Evolutionary conservation across 805 yeast species (phyloP).

Genomic region (Hanseniaspora hatyaiensis): DNA sequence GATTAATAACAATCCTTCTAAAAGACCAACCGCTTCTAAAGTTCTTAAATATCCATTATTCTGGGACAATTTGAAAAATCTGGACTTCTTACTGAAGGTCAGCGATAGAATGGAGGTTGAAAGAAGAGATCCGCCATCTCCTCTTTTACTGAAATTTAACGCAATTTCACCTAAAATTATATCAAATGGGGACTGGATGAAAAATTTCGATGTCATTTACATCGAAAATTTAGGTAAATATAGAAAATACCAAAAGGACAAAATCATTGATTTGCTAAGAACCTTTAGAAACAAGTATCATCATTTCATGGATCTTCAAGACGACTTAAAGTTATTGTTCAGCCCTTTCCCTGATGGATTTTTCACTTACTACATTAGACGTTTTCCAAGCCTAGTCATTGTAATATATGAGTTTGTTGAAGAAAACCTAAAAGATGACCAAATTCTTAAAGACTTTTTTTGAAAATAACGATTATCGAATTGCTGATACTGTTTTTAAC

Average conservation of each 20-base stretch:
- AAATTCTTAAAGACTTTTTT: constrained; percentile 40
- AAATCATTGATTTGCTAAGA: constrained; percentile 72
- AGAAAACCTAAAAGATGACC: constrained; percentile 51
- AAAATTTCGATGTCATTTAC: constrained; percentile 56
- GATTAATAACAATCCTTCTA: constrained; percentile 55
- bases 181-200: constrained; percentile 64
- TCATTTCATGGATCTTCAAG: constrained; percentile 84
- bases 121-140: constrained; percentile 66
- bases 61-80: constrained; percentile 62
- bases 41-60: constrained; percentile 79
- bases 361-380: constrained; percentile 56
- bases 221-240: constrained; percentile 80
- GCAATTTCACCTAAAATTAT: constrained; percentile 38
- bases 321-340: constrained; percentile 48
- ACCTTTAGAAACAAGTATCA: constrained; percentile 90
- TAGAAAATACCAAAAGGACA: constrained; percentile 70
- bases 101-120: constrained; percentile 87
- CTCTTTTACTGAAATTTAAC: constrained; percentile 46
- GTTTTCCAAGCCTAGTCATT: constrained; percentile 73
- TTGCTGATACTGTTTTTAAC: too few species aligned
- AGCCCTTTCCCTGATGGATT: constrained; percentile 79
- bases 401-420: constrained; percentile 55
- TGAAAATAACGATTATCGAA: too few species aligned
- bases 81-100: constrained; percentile 74
- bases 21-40: constrained; percentile 57